Base-by-base conservation (phyloP, 2,329 filamentous ascomycete genomes). In the Ciborinia camelliae region DNA sequence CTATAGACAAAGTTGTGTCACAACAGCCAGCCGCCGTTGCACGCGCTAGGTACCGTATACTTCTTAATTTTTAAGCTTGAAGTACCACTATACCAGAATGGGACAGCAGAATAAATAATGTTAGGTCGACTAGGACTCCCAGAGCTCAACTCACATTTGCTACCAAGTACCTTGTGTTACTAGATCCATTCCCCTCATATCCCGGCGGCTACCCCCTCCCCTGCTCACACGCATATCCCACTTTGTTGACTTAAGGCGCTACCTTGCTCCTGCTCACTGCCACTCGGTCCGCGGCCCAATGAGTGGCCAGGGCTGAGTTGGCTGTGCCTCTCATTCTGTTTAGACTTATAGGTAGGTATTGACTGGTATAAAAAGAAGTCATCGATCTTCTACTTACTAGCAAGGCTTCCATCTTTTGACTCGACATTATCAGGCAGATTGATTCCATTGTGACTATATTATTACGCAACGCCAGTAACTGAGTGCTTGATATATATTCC, bases 341-440 rank as follows among this genome's bases (percentile, higher is more conserved):
- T 66, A 69, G 69, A 71, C 50, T 67, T 69, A 69, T 69, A 67
- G 67, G 65, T 69, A 67, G 67, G 65, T 62, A 54, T 58, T 57
- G 65, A 52, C 62, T 59, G 52, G 67, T 61, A 65, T 64, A 57
- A 65, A 35, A 53, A 58, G 62, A 60, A 62, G 65, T 37, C 60
- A 41, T 47, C 48, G 20, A 47, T 55, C 28, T 55, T 65, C 61
- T 57, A 57, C 57, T 59, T 52, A 30, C 61, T 61, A 67, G 50
- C 59, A 51, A 69, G 68, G 64, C 67, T 67, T 58, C 59, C 67
- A 61, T 58, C 57, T 63, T 63, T 61, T 48, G 32, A 63, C 43
- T 59, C 53, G 45, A 48, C 5, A 45, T 64, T 58, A 32, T 64
- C 59, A 67, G 65, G 64, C 58, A 64, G 50, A 62, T 63, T 57